Evolutionary conservation across 306 rosid genomes (phyloP).

Genomic region (Quercus robur): DNA sequence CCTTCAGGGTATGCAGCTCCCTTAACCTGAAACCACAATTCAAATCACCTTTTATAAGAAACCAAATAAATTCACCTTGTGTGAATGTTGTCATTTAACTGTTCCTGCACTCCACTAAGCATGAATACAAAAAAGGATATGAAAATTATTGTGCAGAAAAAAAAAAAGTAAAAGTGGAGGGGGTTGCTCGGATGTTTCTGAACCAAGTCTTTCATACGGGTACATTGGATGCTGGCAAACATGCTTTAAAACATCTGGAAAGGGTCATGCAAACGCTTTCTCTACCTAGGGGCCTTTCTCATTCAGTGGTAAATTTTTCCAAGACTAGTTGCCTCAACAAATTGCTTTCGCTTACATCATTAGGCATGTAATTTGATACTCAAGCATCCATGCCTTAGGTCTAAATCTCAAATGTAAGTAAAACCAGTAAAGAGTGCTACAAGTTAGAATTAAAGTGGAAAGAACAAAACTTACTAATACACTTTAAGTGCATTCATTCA

Average conservation of each 20-base stretch:
- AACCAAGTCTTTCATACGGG: too few relatives aligned
- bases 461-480: too few relatives aligned
- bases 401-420: not conserved
- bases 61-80: not conserved
- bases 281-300: not conserved
- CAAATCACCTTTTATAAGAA: not conserved
- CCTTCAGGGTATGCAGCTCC: constrained; percentile 85
- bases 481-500: too few relatives aligned
- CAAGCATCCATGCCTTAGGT: not conserved
- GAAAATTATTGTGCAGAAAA: not conserved
- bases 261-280: not conserved
- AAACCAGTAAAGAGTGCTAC: not conserved
- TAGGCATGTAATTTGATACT: not conserved
- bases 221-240: not conserved
- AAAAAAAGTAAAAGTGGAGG: not conserved
- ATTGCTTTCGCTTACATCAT: not conserved
- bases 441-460: too few relatives aligned
- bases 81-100: not conserved
- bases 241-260: not conserved
- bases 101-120: too few relatives aligned
- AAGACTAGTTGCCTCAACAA: not conserved
- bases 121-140: too few relatives aligned
- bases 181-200: too few relatives aligned
- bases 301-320: not conserved
- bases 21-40: constrained; percentile 62